Evolutionary conservation across 108 stramenopile species (phyloP).

Genomic region (Nannochloropsis salina): DNA sequence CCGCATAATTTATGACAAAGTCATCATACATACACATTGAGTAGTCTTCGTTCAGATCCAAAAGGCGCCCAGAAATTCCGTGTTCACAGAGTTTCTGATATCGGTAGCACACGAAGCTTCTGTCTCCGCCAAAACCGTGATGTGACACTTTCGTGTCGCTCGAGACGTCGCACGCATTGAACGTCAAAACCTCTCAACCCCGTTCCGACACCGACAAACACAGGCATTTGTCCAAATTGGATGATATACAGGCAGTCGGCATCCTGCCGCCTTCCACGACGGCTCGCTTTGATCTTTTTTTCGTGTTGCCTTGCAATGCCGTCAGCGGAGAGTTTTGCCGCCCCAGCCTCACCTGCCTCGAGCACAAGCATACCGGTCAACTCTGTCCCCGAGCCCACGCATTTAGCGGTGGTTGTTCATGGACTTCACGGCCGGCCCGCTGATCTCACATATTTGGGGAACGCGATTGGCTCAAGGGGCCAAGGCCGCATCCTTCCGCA

Average conservation of each 20-base stretch:
- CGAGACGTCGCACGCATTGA: too few species aligned
- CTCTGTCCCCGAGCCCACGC: background rate
- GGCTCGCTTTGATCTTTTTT: background rate
- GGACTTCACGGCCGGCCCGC: slow-evolving; percentile 34
- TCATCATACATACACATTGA: too few species aligned
- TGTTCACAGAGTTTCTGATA: too few species aligned
- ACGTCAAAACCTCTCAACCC: too few species aligned
- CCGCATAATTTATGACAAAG: too few species aligned
- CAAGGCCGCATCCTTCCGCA: slow-evolving; percentile 27
- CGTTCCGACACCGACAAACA: background rate
- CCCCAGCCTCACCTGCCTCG: background rate
- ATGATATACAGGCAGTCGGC: background rate
- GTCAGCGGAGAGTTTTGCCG: background rate
- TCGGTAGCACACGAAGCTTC: too few species aligned
- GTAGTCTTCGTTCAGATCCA: too few species aligned
- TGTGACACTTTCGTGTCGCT: too few species aligned
- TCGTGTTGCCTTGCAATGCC: background rate
- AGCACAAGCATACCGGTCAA: background rate
- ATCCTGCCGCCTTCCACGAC: too few species aligned
- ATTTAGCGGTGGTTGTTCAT: slow-evolving; percentile 24
- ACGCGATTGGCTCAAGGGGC: slow-evolving; percentile 24
- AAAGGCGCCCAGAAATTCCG: too few species aligned
- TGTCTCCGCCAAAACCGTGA: too few species aligned
- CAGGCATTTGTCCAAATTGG: background rate
- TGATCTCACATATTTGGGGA: slow-evolving; percentile 34